These are phyloP conservation scores for Zygoascus bituminiphila DNA, from an alignment of 805 yeast genomes.

Conservation along the genomic window DNA sequence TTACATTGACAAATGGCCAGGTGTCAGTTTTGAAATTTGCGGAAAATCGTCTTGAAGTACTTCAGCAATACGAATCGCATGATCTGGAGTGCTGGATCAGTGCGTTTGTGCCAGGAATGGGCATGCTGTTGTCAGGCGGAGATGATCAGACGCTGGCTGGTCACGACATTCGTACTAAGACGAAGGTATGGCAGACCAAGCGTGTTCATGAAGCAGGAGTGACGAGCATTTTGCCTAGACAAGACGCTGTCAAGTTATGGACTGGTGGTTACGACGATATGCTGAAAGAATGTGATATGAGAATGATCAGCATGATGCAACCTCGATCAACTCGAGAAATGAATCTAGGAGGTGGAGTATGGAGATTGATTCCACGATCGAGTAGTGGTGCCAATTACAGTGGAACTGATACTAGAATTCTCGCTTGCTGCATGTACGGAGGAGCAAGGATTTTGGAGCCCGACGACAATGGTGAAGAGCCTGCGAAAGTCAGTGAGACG, in stretches of 20 bases:
- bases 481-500: slow-evolving; percentile 12
- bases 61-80: slow-evolving; percentile 40
- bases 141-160: slow-evolving; percentile 75
- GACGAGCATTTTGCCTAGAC: slow-evolving; percentile 60
- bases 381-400: slow-evolving; percentile 8
- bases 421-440: slow-evolving; percentile 91
- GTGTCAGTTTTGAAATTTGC: slow-evolving; percentile 37
- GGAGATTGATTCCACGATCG: slow-evolving; percentile 74
- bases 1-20: slow-evolving; percentile 65
- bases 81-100: slow-evolving; percentile 86
- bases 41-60: slow-evolving; percentile 18
- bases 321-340: slow-evolving; percentile 32
- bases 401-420: slow-evolving; percentile 36
- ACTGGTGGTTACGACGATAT: slow-evolving; percentile 92
- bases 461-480: slow-evolving; percentile 27
- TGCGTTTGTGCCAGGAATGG: slow-evolving; percentile 39
- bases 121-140: slow-evolving; percentile 62
- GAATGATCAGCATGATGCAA: slow-evolving; percentile 44
- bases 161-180: slow-evolving; percentile 46
- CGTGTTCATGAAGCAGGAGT: slow-evolving; percentile 87
- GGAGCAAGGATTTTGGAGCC: slow-evolving; percentile 67
- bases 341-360: slow-evolving; percentile 86
- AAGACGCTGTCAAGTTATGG: slow-evolving; percentile 48
- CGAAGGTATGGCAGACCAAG: slow-evolving; percentile 23
- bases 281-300: slow-evolving; percentile 58